These are phyloP conservation scores for Hansenula sp. DNA, from an alignment of 1,139 yeast species.

Conservation along the genomic window DNA sequence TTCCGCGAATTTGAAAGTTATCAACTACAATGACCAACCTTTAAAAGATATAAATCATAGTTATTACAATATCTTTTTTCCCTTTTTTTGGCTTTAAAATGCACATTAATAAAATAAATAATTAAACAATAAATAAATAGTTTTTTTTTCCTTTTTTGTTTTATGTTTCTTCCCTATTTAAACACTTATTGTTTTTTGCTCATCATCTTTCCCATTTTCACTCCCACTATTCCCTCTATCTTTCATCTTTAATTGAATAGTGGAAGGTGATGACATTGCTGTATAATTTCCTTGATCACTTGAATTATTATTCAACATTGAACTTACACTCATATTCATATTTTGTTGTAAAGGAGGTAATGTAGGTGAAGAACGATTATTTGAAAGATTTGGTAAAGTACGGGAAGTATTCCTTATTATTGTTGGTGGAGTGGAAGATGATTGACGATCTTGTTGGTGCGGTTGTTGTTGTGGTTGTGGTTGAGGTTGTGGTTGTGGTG, in stretches of 20 bases:
- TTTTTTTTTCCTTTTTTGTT: too few relatives aligned
- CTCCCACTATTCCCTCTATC: not conserved
- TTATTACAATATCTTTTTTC: too few relatives aligned
- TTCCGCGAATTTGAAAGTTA: too few relatives aligned
- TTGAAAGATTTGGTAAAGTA: not conserved
- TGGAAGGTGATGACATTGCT: not conserved
- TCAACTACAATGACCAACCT: too few relatives aligned
- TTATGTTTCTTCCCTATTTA: too few relatives aligned
- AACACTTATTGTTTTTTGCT: not conserved
- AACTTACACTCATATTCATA: conserved; percentile 22
- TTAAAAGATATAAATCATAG: too few relatives aligned
- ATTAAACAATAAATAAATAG: too few relatives aligned
- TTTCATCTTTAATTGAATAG: too few relatives aligned
- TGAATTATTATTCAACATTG: conserved; percentile 15
- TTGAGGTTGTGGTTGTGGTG: not conserved
- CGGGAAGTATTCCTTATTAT: not conserved
- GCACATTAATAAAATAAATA: too few relatives aligned
- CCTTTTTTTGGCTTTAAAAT: too few relatives aligned
- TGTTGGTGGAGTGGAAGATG: conserved; percentile 4
- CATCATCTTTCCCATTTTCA: not conserved
- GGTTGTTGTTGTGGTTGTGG: not conserved
- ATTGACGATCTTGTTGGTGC: conserved; percentile 3
- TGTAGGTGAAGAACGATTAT: conserved; percentile 1
- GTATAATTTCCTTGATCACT: not conserved
- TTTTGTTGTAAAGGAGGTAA: conserved; percentile 4